Evolutionary conservation across 345 rosid species (phyloP).

Genomic region (Eucalyptus urophylla): DNA sequence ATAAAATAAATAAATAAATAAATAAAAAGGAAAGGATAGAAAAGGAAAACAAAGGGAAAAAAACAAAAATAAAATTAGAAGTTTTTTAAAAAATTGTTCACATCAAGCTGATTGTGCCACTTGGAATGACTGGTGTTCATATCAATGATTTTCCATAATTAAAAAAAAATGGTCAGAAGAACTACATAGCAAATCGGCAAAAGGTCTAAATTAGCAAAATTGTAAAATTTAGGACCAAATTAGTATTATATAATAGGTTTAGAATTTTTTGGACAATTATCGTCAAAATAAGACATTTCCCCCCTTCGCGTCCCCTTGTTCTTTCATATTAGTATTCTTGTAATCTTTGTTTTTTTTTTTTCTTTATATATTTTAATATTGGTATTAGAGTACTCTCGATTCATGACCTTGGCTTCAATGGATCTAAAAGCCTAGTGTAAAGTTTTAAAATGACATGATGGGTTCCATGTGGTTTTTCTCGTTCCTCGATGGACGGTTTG

Average conservation of each 20-base stretch:
- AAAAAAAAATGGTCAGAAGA: accelerated
- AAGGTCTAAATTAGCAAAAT: background rate
- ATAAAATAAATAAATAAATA: background rate
- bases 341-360: background rate
- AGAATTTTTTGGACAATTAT: background rate
- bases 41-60: background rate
- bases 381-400: background rate
- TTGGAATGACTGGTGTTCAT: accelerated
- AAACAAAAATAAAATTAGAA: background rate
- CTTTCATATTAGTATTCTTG: background rate
- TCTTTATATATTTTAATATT: background rate
- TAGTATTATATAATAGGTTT: background rate
- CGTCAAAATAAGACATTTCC: background rate
- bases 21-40: background rate
- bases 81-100: background rate
- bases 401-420: background rate
- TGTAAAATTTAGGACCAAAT: background rate
- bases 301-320: background rate
- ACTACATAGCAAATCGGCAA: background rate
- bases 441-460: background rate
- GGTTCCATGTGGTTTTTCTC: background rate
- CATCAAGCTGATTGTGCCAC: accelerated
- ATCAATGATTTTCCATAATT: background rate
- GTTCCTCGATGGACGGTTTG: background rate
- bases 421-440: background rate